These are phyloP conservation scores for Penicillium paxilli DNA, from an alignment of 495 filamentous ascomycete species.

Conservation along the genomic window DNA sequence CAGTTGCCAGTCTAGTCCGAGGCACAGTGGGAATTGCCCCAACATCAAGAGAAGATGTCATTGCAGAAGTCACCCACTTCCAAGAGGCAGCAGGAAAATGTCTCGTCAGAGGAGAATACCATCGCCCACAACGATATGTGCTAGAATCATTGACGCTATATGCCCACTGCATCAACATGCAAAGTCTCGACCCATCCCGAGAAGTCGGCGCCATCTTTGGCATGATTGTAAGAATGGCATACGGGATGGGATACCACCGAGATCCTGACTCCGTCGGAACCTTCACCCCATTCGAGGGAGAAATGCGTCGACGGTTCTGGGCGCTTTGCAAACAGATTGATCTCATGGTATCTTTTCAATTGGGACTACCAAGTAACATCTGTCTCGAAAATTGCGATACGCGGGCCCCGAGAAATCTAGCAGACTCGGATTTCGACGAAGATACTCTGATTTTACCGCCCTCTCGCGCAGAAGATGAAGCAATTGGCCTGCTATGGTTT, in stretches of 20 bases:
- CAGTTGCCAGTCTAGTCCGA: not conserved
- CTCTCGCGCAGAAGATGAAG: conserved; percentile 22
- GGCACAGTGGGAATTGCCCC: not conserved
- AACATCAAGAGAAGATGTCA: not conserved
- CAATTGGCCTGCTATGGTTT: conserved; percentile 23
- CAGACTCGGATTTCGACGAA: conserved; percentile 29
- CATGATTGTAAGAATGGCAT: conserved; percentile 19
- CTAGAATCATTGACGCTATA: conserved; percentile 22
- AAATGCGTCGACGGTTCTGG: conserved; percentile 31
- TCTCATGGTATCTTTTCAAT: conserved; percentile 27
- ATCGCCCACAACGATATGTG: conserved; percentile 10
- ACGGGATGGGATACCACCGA: conserved; percentile 25
- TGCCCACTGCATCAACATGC: conserved; percentile 16
- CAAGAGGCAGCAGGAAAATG: conserved; percentile 5
- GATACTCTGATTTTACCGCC: conserved; percentile 19
- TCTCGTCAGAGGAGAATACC: conserved; percentile 10
- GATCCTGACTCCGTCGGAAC: conserved; percentile 9
- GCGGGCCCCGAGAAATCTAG: conserved; percentile 23
- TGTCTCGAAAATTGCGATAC: conserved; percentile 25
- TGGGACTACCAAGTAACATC: conserved; percentile 31
- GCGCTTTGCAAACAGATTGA: conserved; percentile 19
- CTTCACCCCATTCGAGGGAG: conserved; percentile 18
- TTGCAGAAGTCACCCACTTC: not conserved
- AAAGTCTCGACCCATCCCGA: conserved; percentile 11
- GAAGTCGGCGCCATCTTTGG: conserved; percentile 17